Evolutionary conservation across 1,284 basidiomycete genomes (phyloP).

Genomic region (Chondrostereum purpureum): DNA sequence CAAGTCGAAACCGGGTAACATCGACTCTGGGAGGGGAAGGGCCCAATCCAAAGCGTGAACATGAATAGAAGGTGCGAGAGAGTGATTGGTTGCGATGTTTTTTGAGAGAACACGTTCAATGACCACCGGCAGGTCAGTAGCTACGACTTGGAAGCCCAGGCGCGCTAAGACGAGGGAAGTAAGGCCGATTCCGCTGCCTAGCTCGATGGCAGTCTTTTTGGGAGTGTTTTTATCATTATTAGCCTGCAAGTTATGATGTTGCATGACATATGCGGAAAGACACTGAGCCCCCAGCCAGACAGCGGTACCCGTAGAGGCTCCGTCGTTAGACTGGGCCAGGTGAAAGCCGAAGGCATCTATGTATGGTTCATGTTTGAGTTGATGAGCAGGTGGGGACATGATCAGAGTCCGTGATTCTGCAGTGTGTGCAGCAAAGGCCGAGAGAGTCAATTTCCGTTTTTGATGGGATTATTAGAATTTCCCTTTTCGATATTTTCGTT

Average conservation of each 20-base stretch:
- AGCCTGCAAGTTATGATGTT: conserved; percentile 18
- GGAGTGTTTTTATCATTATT: too few species aligned
- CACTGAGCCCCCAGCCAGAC: conserved; percentile 84
- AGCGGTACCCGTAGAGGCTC: conserved; percentile 73
- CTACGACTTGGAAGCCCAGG: conserved; percentile 70
- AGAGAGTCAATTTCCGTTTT: too few species aligned
- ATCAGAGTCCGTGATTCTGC: too few species aligned
- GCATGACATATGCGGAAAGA: conserved; percentile 57
- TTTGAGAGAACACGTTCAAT: conserved; percentile 57
- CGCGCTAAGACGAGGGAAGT: conserved; percentile 67
- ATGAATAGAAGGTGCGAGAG: conserved; percentile 36
- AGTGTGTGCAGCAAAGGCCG: too few species aligned
- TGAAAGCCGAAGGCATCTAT: conserved; percentile 34
- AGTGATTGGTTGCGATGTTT: conserved; percentile 56
- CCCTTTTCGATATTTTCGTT: conserved; percentile 6
- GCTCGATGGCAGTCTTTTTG: conserved; percentile 50
- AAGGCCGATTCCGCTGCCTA: conserved; percentile 80
- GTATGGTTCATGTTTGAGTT: conserved; percentile 59
- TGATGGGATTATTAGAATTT: conserved; percentile 1
- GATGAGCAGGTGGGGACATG: conserved; percentile 44
- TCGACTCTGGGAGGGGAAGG: conserved; percentile 33
- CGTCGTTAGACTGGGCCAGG: conserved; percentile 52
- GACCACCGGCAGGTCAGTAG: conserved; percentile 74
- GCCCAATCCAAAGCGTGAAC: conserved; percentile 66
- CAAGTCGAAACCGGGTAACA: conserved; percentile 50